Evolutionary conservation across 345 rosid genomes (phyloP), one percentile per base, ranked within the genome.

Genomic region (Salix viminalis): DNA sequence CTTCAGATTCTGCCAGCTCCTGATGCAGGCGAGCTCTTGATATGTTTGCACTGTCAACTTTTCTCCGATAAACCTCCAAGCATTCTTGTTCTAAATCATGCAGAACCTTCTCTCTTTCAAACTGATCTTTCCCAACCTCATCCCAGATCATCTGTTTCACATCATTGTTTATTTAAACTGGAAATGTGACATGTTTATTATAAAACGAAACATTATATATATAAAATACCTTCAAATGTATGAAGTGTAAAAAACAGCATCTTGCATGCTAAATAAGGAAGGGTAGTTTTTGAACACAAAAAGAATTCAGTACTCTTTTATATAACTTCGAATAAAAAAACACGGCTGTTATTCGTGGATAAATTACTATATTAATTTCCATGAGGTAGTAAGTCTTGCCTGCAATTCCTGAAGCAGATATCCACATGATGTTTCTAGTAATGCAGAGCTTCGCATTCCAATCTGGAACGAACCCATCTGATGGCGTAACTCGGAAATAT

Each of bases 11-110:
- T 2, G 99, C 99, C 56, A 96, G 73, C 81, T 96, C 95, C 80
- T 96, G 99, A 82, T 96, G 99, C 79, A 96, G 87, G 74, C 97
- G 96, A 82, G 99, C 89, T 82, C 99, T 89, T 2, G 97, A 89
- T 32, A 91, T 90, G 77, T 92, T 96, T 74, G 97, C 99, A 18
- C 86, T 90, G 87, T 96, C 98, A 42, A 96, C 99, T 88, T 96
- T 94, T 82, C 94, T 90, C 80, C 97, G 82, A 84, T 94, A 94
- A 46, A 91, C 95, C 83, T 96, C 97, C 37, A 96, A 82, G 73
- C 99, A 96, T 72, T 96, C 97, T 61, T 93, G 91, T 77, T 96
- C 98, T 70, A 96, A 83, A 76, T 92, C 97, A 41, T 91, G 91
- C 48, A 96, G 83, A 70, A 91, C 91, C 83, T 89, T 93, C 81